These are phyloP conservation scores for Paralagenidium karlingii DNA, from an alignment of 352 stramenopile genomes.

Conservation along the genomic window DNA sequence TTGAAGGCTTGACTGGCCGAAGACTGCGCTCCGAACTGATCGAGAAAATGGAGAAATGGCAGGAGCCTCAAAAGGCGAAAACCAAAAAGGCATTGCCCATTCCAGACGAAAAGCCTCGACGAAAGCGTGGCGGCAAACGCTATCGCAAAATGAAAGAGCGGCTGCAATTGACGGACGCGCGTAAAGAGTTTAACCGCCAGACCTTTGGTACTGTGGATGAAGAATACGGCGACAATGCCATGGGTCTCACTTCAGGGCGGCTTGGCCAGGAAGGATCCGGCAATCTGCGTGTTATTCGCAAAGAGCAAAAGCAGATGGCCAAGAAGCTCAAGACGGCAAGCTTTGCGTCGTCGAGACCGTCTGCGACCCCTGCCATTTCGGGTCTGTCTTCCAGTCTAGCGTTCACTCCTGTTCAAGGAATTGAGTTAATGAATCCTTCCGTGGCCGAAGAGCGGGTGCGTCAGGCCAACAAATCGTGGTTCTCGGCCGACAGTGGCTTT, in stretches of 20 bases:
- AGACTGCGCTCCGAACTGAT: conserved; percentile 87
- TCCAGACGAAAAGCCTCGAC: conserved; percentile 90
- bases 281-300: conserved; percentile 75
- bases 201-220: conserved; percentile 88
- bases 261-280: conserved; percentile 84
- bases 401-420: conserved; percentile 94
- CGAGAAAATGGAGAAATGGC: conserved; percentile 94
- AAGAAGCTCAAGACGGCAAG: conserved; percentile 91
- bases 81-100: conserved; percentile 95
- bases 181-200: conserved; percentile 93
- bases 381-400: conserved; percentile 94
- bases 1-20: conserved; percentile 47
- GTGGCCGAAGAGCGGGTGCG: conserved; percentile 84
- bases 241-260: conserved; percentile 92
- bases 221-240: conserved; percentile 97
- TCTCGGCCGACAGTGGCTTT: conserved; percentile 91
- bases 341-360: conserved; percentile 22
- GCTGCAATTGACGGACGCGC: conserved; percentile 95
- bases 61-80: conserved; percentile 95
- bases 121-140: conserved; percentile 89
- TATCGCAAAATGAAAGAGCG: conserved; percentile 96
- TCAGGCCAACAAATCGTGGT: conserved; percentile 97
- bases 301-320: conserved; percentile 85
- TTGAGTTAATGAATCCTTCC: conserved; percentile 97
- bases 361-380: conserved; percentile 43